A percentile compares a stretch with the other conserved stretches of the same genome.
Evolutionary conservation across 1,284 basidiomycete species (phyloP).

Genomic region (Rhodofomes roseus): DNA sequence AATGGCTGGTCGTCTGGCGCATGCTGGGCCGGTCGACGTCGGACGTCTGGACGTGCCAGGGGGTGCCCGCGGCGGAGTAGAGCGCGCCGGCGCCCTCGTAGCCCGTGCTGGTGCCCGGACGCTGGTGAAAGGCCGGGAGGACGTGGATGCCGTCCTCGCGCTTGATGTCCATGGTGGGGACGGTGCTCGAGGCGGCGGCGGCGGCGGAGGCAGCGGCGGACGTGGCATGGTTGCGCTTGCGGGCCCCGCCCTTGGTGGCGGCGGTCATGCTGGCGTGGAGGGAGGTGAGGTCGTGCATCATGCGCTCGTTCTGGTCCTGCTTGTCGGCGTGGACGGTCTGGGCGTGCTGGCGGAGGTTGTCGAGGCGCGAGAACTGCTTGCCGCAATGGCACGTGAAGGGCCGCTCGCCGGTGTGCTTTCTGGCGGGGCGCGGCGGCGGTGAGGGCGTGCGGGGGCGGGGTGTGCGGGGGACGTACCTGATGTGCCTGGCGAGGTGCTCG

Average conservation of each 20-base stretch:
- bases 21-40: conserved; percentile 34
- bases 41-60: conserved; percentile 35
- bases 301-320: conserved; percentile 82
- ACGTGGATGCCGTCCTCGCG: conserved; percentile 42
- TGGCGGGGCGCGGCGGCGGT: conserved; percentile 28
- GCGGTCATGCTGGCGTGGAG: conserved; percentile 85
- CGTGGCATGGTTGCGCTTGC: conserved; percentile 33
- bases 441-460: conserved; percentile 17
- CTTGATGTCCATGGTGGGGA: conserved; percentile 42
- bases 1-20: conserved; percentile 42
- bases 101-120: conserved; percentile 66
- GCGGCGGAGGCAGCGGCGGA: conserved; percentile 16
- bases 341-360: conserved; percentile 95
- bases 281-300: conserved; percentile 87
- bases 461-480: conserved; percentile 56
- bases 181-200: conserved; percentile 17
- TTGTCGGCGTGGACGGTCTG: conserved; percentile 95
- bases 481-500: conserved; percentile 94
- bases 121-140: conserved; percentile 40
- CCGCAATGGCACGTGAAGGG: conserved; percentile 95
- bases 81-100: conserved; percentile 52
- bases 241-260: conserved; percentile 53
- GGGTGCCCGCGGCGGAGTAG: conserved; percentile 27
- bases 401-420: conserved; percentile 96
- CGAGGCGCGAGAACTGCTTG: conserved; percentile 93